Conservation (phyloP, 139 green algal genomes). For the Micromonas commoda region DNA sequence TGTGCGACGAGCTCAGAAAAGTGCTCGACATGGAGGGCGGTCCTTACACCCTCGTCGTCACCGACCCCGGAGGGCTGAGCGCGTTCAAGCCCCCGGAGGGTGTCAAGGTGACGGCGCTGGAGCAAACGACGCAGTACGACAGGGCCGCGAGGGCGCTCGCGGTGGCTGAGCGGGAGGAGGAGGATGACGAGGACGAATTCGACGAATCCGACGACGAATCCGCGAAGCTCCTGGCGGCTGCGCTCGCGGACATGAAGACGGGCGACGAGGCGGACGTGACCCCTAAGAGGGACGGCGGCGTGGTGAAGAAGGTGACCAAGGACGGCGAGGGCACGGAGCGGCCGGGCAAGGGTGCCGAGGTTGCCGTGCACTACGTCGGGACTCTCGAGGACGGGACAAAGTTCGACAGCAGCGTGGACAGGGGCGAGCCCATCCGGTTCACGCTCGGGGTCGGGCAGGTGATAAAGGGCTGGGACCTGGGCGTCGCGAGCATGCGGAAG, state of each 20-base stretch:
- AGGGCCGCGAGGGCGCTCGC: too few species aligned
- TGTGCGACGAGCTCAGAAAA: slow-evolving; percentile 6
- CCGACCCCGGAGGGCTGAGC: slow-evolving; percentile 3
- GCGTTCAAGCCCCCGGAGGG: slow-evolving; percentile 27
- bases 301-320: slow-evolving; percentile 8
- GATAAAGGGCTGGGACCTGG: slow-evolving; percentile 94
- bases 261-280: too few species aligned
- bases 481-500: slow-evolving; percentile 85
- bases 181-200: neutral
- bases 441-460: slow-evolving; percentile 57
- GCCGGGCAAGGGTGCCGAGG: slow-evolving; percentile 15
- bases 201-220: too few species aligned
- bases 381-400: slow-evolving; percentile 85
- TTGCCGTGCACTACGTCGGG: slow-evolving; percentile 87
- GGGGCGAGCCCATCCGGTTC: slow-evolving; percentile 77
- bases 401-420: slow-evolving; percentile 87
- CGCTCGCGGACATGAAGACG: too few species aligned
- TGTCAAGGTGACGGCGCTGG: slow-evolving; percentile 9
- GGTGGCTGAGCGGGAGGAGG: too few species aligned
- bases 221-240: too few species aligned
- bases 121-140: too few species aligned
- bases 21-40: slow-evolving; percentile 28
- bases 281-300: neutral
- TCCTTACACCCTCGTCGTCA: slow-evolving; percentile 30
- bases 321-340: too few species aligned